Base-by-base conservation (phyloP, 1,139 yeast genomes). In the Kurtzmaniella quercitrusa region DNA sequence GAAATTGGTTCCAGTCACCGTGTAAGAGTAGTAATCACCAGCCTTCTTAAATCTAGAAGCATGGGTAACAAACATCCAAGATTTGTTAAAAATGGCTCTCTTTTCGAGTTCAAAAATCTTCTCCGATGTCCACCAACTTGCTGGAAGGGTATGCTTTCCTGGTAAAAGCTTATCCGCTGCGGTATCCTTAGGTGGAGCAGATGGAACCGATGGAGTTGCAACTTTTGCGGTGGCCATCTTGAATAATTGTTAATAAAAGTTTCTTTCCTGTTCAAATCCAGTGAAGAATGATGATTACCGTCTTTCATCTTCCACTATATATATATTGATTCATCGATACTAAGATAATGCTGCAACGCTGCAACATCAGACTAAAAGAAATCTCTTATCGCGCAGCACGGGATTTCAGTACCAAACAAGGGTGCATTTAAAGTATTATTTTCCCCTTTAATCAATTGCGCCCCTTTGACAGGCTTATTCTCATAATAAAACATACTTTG, bases 51-150 rank as follows among this genome's bases (percentile, higher is more conserved):
- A 79, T 42, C 83, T 66, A 15, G 73, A 66, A 9, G 68, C 50
- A 51, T 79, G 84, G 14, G 68, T 72, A 46, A 79, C 72, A 56
- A 62, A 79, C 45, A 78, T 54, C 85, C 85, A 79, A 12, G 81
- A 65, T 53, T 77, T 72, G 52, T 73, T 70, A 60, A 79, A 79
- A 46, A 79, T 68, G 11, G 83, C 70, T 51, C 82, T 65, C 53
- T 75, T 78, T 52, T 79, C 85, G 48, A 78, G 65, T 38, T 79
- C 83, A 55, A 73, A 75, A 39, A 79, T 73, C 47, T 75, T 73
- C 43, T 75, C 78, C 7, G 81, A 75, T 12, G 77, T 75, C 82
- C 83, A 79, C 84, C 84, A 79, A 34, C 82, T 75, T 4, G 85
- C 81, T 21, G 85, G 85, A 41, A 79, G 66, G 0, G 85, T 79